phyloP scores from a whole-genome alignment of 2,329 filamentous ascomycete species.

The Biscogniauxia sp. region DNA sequence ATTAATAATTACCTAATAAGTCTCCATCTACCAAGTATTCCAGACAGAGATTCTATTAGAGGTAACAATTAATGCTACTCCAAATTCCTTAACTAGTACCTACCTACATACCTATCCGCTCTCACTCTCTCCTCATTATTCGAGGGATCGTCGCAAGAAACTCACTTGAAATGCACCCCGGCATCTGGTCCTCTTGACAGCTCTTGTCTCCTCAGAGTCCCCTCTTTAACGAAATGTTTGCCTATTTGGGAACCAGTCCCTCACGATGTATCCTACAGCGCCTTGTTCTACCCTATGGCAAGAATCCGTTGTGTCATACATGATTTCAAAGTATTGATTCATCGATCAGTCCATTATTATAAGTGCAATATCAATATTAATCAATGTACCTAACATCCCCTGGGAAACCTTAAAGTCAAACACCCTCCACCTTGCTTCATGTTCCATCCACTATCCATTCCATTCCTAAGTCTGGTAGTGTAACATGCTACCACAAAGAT shows the following conservation, averaged over 20 bases:
- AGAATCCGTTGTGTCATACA: not conserved
- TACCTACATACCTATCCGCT: too few relatives aligned
- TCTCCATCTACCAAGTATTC: too few relatives aligned
- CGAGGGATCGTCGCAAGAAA: not conserved
- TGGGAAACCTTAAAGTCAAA: not conserved
- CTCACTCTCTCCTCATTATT: not conserved
- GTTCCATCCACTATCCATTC: not conserved
- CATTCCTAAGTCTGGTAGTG: not conserved
- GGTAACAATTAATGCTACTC: not conserved
- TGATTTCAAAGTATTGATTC: not conserved
- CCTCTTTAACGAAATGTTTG: not conserved
- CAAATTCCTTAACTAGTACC: not conserved
- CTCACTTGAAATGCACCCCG: not conserved
- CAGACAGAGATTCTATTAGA: too few relatives aligned
- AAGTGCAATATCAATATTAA: not conserved
- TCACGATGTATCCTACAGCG: not conserved
- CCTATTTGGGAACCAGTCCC: not conserved
- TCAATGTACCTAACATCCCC: not conserved
- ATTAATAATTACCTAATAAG: too few relatives aligned
- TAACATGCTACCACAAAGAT: not conserved
- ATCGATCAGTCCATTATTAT: not conserved
- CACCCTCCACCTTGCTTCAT: not conserved
- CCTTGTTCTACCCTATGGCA: not conserved
- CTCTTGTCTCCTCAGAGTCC: not conserved
- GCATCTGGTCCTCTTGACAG: not conserved